Evolutionary conservation across 2,329 filamentous ascomycete species (phyloP).

Genomic region (Diplodia seriata): DNA sequence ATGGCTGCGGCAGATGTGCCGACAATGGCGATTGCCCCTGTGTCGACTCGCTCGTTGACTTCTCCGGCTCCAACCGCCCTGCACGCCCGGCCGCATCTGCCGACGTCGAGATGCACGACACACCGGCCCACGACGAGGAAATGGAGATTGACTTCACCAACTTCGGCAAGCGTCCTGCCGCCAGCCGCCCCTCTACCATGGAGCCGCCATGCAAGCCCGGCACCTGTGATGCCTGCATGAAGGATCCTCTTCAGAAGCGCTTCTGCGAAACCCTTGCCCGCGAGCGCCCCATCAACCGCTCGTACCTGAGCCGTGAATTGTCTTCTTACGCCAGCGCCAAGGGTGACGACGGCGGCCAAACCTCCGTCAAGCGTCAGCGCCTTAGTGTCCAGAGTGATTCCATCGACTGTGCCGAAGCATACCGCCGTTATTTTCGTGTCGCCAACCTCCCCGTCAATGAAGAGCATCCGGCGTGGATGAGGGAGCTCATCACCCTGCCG

Average conservation of each 20-base stretch:
- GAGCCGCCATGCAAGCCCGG: slow-evolving; percentile 39
- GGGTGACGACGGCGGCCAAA: slow-evolving; percentile 25
- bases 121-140: slow-evolving; percentile 33
- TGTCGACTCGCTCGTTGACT: slow-evolving; percentile 38
- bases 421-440: slow-evolving; percentile 30
- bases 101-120: slow-evolving; percentile 17
- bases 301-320: slow-evolving; percentile 17
- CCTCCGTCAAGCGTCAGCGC: slow-evolving; percentile 31
- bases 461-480: slow-evolving; percentile 32
- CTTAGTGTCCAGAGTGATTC: slow-evolving; percentile 4
- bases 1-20: slow-evolving; percentile 31
- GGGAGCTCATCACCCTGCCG: slow-evolving; percentile 31
- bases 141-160: slow-evolving; percentile 47
- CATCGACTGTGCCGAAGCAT: slow-evolving; percentile 31
- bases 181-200: slow-evolving; percentile 26
- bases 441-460: slow-evolving; percentile 31
- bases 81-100: slow-evolving; percentile 35
- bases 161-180: slow-evolving; percentile 30
- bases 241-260: slow-evolving; percentile 42
- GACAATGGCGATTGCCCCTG: slow-evolving; percentile 43
- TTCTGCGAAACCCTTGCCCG: slow-evolving; percentile 33
- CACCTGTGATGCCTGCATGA: slow-evolving; percentile 46
- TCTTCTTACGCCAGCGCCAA: slow-evolving; percentile 24
- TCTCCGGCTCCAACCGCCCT: slow-evolving; percentile 25
- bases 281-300: slow-evolving; percentile 29